Conservation (phyloP, 306 rosid species). For the Fragaria iinumae region DNA sequence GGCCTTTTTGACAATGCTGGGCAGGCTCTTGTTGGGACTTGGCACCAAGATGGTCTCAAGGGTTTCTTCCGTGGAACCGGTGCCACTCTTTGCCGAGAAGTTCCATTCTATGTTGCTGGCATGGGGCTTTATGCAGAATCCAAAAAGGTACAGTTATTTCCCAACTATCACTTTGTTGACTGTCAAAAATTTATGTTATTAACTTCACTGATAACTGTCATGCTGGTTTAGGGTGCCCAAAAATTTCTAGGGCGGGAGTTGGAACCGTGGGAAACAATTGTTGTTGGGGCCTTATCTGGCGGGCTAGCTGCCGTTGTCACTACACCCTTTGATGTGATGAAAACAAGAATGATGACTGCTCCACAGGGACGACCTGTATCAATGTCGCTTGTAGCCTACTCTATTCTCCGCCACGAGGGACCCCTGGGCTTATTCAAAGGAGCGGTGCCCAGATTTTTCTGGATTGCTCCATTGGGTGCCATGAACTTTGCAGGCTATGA, state of each 20-base stretch:
- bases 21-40: slow-evolving; percentile 80
- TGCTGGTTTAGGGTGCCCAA: slow-evolving; percentile 61
- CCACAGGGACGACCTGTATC: slow-evolving; percentile 74
- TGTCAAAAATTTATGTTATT: background rate
- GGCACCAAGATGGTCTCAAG: slow-evolving; percentile 89
- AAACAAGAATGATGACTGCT: slow-evolving; percentile 98
- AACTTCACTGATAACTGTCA: background rate
- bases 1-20: slow-evolving; percentile 89
- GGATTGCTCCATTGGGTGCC: slow-evolving; percentile 99
- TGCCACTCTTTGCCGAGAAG: slow-evolving; percentile 97
- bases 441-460: slow-evolving; percentile 92
- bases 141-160: slow-evolving; percentile 60
- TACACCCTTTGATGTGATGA: slow-evolving; percentile 98
- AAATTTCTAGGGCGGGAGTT: slow-evolving; percentile 70
- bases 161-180: background rate
- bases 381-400: slow-evolving; percentile 67
- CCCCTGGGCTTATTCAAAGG: slow-evolving; percentile 95
- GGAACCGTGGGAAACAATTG: slow-evolving; percentile 93
- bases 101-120: slow-evolving; percentile 99
- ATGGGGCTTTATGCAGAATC: slow-evolving; percentile 98
- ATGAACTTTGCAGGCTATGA: slow-evolving; percentile 99
- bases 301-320: slow-evolving; percentile 95
- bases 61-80: slow-evolving; percentile 99
- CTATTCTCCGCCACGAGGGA: slow-evolving; percentile 81
- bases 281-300: slow-evolving; percentile 95